Evolutionary conservation across 768 basidiomycete genomes (phyloP).

Genomic region (Cyathus striatus): DNA sequence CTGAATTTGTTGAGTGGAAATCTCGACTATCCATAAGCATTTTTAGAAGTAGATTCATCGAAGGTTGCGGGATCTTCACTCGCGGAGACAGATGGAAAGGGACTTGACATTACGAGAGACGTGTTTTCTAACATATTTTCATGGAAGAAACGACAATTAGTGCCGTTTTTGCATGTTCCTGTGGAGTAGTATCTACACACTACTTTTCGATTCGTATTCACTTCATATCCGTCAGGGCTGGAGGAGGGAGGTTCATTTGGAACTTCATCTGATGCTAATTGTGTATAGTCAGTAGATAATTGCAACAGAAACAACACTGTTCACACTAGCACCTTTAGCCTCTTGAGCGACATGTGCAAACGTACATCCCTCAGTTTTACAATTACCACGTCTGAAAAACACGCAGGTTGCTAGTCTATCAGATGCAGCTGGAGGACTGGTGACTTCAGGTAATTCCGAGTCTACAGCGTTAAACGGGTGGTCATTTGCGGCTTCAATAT

Average conservation of each 20-base stretch:
- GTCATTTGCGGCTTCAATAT: not conserved
- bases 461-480: not conserved
- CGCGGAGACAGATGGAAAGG: not conserved
- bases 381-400: slow-evolving; percentile 10
- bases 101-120: no score
- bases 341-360: slow-evolving; percentile 13
- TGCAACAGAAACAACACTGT: not conserved
- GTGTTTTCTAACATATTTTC: not conserved
- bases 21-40: not conserved
- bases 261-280: not conserved
- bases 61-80: not conserved
- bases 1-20: not conserved
- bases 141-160: not conserved
- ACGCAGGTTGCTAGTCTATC: slow-evolving; percentile 6
- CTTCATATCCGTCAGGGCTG: not conserved
- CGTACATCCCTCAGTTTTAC: slow-evolving; percentile 8
- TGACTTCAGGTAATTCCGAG: not conserved
- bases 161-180: not conserved
- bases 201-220: not conserved
- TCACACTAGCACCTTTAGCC: not conserved
- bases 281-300: not conserved
- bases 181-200: not conserved
- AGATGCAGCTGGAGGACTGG: not conserved
- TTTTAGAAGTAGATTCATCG: not conserved
- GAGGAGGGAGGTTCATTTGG: not conserved